These are phyloP conservation scores for rapeseed (Brassica napus) DNA, from an alignment of 345 rosid genomes.

Conservation along the genomic window Da-Ae NC_063448.1:39261501-39262000, in stretches of 20 bases:
- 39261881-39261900: not conserved
- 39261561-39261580: conserved; percentile 4
- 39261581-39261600: conserved; percentile 44
- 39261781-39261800: conserved; percentile 32
- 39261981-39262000: conserved; percentile 83
- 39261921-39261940: conserved; percentile 98
- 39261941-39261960: conserved; percentile 55
- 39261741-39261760: conserved; percentile 85
- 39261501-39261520: not conserved
- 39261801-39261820: not conserved
- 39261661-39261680: conserved; percentile 47
- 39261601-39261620: conserved; percentile 42
- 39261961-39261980: conserved; percentile 49
- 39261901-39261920: conserved; percentile 52
- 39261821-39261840: not conserved
- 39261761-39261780: conserved; percentile 56
- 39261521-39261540: not conserved
- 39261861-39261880: not conserved
- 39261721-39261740: conserved; percentile 61
- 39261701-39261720: conserved; percentile 67
- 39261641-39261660: conserved; percentile 49
- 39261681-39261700: conserved; percentile 51
- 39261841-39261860: not conserved
- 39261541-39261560: conserved; percentile 8
- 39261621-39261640: conserved; percentile 47